These are phyloP conservation scores for Aechmea fasciata DNA, from an alignment of 176 grass and related monocot genomes.

Conservation along the genomic window DNA sequence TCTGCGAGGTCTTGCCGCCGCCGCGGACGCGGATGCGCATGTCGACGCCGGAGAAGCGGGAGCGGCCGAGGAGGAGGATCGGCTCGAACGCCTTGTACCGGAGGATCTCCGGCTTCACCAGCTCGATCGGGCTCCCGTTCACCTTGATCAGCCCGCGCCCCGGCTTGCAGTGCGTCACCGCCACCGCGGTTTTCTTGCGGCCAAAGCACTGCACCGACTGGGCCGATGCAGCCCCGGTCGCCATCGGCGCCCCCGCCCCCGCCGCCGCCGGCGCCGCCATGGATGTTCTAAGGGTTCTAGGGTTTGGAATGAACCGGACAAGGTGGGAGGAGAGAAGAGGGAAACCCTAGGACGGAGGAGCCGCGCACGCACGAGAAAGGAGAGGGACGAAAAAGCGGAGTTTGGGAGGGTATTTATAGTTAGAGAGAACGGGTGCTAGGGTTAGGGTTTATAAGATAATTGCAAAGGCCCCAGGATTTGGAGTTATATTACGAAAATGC, in stretches of 20 bases:
- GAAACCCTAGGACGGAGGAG: no score
- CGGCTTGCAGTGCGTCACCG: conserved; percentile 64
- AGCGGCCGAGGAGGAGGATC: conserved; percentile 51
- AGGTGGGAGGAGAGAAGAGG: no score
- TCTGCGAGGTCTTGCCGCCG: conserved; percentile 71
- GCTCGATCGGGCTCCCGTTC: conserved; percentile 71
- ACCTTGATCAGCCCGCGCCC: conserved; percentile 83
- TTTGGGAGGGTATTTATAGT: no score
- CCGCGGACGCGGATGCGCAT: conserved; percentile 78
- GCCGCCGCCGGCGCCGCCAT: not conserved
- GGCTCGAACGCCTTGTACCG: conserved; percentile 72
- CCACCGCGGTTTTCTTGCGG: conserved; percentile 79
- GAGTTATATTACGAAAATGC: no score
- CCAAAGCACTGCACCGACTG: conserved; percentile 74
- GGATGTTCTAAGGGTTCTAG: no score
- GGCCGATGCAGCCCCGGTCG: conserved; percentile 20
- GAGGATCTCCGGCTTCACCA: conserved; percentile 65
- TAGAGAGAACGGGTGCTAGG: no score
- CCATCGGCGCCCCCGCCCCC: not conserved
- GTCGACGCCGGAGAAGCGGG: conserved; percentile 61
- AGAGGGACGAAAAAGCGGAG: no score
- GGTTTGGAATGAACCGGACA: no score
- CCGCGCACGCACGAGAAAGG: no score
- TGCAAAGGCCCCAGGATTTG: no score
- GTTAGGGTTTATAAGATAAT: no score